Base-by-base conservation (phyloP, 2,329 filamentous ascomycete genomes). In the Didymella keratinophila region DNA sequence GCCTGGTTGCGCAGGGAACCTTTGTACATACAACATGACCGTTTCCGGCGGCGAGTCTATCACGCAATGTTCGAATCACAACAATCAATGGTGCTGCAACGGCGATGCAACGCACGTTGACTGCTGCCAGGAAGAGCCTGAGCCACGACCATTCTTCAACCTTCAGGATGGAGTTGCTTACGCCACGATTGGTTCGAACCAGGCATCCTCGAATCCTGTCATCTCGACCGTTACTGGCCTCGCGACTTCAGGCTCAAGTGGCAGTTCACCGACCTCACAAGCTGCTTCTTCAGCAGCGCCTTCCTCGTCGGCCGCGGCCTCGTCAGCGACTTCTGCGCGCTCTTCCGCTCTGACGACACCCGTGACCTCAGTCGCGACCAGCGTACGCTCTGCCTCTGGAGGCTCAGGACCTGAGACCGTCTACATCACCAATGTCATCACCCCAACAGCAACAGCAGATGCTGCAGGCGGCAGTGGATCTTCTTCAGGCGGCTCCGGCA, bases 31-130 rank as follows among this genome's bases (percentile, higher is more conserved):
- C 32, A 60, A 63, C 25, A 61, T 68, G 60, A 66, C 8, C 0
- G 66, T 63, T 10, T 23, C 6, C 18, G 74, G 74, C n/a, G 73
- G 62, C 23, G 74, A 77, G 53, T 64, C 64, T 10, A 67, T 77
- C 28, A 69, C 62, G 3, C 73, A 76, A 56, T 77, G 74, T 60
- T 62, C 64, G 1, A 60, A 70, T 37, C 73, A 76, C 56, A 56
- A 69, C 62, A 62, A 74, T 48, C 58, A 75, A 42, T 77, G 73
- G 73, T 77, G 74, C 56, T 77, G 74, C 60, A 71, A 77, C 45
- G 74, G 58, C 37, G 70, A 77, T 49, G 42, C 43, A 11, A 39
- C 36, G 5, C 21, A 69, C 39, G 71, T 76, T 1, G 54, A 77
- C 7, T 77, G 74, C 52, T 77, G 74, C 51, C 49, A 72, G n/a